Evolutionary conservation across 441 rosid genomes (phyloP).

Genomic region (Adansonia grandidieri): DNA sequence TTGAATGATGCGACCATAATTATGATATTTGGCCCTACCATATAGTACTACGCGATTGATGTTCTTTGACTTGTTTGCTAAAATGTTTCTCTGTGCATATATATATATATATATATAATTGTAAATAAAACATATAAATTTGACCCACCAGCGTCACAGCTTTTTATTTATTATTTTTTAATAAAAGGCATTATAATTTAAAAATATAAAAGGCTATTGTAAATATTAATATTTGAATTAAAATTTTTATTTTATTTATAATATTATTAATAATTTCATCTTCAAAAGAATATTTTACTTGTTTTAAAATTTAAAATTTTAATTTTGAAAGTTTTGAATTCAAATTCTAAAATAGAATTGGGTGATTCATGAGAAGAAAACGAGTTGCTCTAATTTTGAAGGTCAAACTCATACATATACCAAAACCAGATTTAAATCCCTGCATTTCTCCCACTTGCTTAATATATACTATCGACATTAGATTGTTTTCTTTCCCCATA

Average conservation of each 20-base stretch:
- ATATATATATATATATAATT: background rate
- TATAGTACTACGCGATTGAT: background rate
- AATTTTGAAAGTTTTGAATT: too few relatives aligned
- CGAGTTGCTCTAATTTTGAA: background rate
- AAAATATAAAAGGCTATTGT: background rate
- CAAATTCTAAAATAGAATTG: too few relatives aligned
- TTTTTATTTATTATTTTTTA: background rate
- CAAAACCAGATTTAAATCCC: background rate
- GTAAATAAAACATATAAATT: background rate
- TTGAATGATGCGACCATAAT: background rate
- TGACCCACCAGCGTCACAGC: slow-evolving; percentile 5
- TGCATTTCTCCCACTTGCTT: background rate
- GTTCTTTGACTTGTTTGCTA: background rate
- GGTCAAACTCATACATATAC: background rate
- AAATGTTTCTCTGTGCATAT: background rate
- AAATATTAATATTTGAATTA: background rate
- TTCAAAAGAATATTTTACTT: background rate
- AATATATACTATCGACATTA: background rate
- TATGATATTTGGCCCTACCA: slow-evolving; percentile 8
- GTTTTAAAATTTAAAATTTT: background rate
- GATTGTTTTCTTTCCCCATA: background rate
- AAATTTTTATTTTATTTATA: background rate
- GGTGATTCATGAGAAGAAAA: too few relatives aligned
- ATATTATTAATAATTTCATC: background rate
- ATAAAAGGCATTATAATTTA: background rate